Conservation (phyloP, 192 early-diverging fungal genomes). For the Jimgerdemannia flammicorona region DNA sequence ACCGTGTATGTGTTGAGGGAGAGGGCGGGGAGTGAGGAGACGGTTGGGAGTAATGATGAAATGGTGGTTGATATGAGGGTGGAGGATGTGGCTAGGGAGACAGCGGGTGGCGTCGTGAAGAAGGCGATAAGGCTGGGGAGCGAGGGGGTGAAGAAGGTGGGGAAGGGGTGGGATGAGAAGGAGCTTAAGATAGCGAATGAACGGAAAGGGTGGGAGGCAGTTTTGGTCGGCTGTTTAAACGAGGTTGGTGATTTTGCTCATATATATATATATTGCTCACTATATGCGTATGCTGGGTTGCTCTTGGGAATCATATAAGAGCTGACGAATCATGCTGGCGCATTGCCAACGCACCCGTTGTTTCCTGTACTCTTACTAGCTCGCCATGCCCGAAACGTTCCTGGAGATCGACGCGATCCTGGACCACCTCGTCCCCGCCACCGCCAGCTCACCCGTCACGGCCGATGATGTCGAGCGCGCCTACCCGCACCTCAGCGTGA, state of each 20-base stretch:
- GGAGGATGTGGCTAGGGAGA: conserved; percentile 17
- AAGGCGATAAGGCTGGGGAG: conserved; percentile 21
- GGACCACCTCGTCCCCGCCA: conserved; percentile 35
- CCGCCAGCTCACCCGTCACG: conserved; percentile 15
- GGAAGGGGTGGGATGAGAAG: conserved; percentile 40
- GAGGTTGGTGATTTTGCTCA: conserved; percentile 29
- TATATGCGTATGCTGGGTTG: no score
- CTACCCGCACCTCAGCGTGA: conserved; percentile 34
- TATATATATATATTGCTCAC: no score
- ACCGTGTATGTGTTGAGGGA: background rate
- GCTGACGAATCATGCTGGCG: background rate
- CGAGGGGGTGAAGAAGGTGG: conserved; percentile 34
- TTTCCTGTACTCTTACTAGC: conserved; percentile 19
- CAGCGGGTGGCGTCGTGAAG: conserved; percentile 16
- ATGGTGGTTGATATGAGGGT: conserved; percentile 1
- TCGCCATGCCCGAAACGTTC: conserved; percentile 37
- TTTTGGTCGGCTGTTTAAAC: conserved; percentile 47
- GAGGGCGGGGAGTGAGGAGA: conserved; percentile 11
- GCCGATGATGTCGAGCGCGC: conserved; percentile 36
- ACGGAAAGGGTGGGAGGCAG: conserved; percentile 45
- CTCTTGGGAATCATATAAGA: background rate
- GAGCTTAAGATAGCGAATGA: conserved; percentile 20
- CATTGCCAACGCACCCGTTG: background rate
- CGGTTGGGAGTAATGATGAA: background rate
- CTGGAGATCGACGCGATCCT: conserved; percentile 42